These are phyloP conservation scores for Huntiella omanensis DNA, from an alignment of 2,329 filamentous ascomycete genomes.

Conservation along the genomic window DNA sequence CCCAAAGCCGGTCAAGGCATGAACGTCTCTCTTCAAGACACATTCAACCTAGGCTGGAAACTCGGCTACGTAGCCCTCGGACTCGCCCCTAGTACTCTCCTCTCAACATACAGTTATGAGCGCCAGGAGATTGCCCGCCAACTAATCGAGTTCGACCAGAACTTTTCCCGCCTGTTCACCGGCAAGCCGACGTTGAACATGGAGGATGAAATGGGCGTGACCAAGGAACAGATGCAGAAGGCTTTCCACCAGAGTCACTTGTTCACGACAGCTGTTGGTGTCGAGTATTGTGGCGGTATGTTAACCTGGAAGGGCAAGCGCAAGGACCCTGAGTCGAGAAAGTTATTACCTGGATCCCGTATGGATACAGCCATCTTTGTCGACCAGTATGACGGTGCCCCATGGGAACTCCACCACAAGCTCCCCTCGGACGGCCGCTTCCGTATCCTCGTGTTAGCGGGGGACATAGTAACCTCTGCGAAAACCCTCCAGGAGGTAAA, in stretches of 20 bases:
- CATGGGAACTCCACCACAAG: slow-evolving; percentile 39
- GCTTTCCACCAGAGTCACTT: slow-evolving; percentile 39
- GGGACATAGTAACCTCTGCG: slow-evolving; percentile 27
- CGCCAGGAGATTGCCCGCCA: slow-evolving; percentile 27
- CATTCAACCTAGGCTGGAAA: slow-evolving; percentile 34
- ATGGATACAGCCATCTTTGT: slow-evolving; percentile 40
- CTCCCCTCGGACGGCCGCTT: slow-evolving; percentile 39
- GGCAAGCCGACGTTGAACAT: slow-evolving; percentile 36
- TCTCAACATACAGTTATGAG: slow-evolving; percentile 32
- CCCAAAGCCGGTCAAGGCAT: slow-evolving; percentile 47
- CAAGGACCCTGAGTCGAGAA: slow-evolving; percentile 20
- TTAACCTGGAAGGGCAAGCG: slow-evolving; percentile 3
- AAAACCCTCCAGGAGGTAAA: slow-evolving; percentile 26
- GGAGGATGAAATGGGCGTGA: slow-evolving; percentile 42
- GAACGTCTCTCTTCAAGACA: slow-evolving; percentile 49
- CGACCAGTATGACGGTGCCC: slow-evolving; percentile 34
- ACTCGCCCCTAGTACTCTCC: slow-evolving; percentile 20
- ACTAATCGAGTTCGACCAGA: slow-evolving; percentile 27
- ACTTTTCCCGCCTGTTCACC: slow-evolving; percentile 32
- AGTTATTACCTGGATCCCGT: slow-evolving; percentile 29
- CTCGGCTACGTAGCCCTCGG: slow-evolving; percentile 23
- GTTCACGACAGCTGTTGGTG: slow-evolving; percentile 14
- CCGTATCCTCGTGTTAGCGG: slow-evolving; percentile 41
- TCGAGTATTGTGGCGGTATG: slow-evolving; percentile 18
- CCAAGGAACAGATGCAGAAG: slow-evolving; percentile 41